Evolutionary conservation across 805 yeast genomes (phyloP).

Genomic region (Starmerella sirachaensis): DNA sequence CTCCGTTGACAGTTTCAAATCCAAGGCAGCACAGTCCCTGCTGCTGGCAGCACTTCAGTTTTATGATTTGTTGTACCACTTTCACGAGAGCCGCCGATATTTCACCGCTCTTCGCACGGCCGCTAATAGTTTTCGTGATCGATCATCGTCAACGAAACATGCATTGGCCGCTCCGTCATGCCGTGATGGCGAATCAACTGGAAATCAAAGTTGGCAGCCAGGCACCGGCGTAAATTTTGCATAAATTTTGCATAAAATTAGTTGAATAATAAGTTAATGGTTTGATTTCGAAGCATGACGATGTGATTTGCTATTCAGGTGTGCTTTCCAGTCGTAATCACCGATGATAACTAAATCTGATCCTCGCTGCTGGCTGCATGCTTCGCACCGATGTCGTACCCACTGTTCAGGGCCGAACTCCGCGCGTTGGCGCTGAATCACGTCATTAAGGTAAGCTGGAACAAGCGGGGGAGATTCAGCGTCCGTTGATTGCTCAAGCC

Average conservation of each 20-base stretch:
- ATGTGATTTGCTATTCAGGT: slow-evolving; percentile 58
- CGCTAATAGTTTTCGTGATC: not conserved
- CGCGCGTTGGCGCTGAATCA: slow-evolving; percentile 24
- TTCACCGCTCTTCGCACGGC: slow-evolving; percentile 2
- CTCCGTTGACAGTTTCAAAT: not conserved
- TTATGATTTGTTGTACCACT: slow-evolving; percentile 1
- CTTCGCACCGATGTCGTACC: slow-evolving; percentile 57
- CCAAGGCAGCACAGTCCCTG: slow-evolving; percentile 1
- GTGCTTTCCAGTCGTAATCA: slow-evolving; percentile 55
- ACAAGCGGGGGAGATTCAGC: slow-evolving; percentile 11
- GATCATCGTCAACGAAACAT: too few species aligned
- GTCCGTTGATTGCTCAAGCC: slow-evolving; percentile 24
- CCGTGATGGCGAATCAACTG: too few species aligned
- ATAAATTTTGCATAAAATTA: not conserved
- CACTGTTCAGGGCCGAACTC: slow-evolving; percentile 33
- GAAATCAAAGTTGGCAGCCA: slow-evolving; percentile 3
- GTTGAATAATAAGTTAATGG: not conserved
- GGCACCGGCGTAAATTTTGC: slow-evolving; percentile 3
- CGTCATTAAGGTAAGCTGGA: slow-evolving; percentile 30
- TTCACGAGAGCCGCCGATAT: not conserved
- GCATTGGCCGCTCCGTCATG: too few species aligned
- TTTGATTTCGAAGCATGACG: slow-evolving; percentile 28
- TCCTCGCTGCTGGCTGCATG: slow-evolving; percentile 43
- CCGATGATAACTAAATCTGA: slow-evolving; percentile 60
- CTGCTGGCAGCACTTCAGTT: slow-evolving; percentile 1